These are phyloP conservation scores for Thermochaetoides dissita DNA, from an alignment of 2,329 filamentous ascomycete species.

Conservation along the genomic window DNA sequence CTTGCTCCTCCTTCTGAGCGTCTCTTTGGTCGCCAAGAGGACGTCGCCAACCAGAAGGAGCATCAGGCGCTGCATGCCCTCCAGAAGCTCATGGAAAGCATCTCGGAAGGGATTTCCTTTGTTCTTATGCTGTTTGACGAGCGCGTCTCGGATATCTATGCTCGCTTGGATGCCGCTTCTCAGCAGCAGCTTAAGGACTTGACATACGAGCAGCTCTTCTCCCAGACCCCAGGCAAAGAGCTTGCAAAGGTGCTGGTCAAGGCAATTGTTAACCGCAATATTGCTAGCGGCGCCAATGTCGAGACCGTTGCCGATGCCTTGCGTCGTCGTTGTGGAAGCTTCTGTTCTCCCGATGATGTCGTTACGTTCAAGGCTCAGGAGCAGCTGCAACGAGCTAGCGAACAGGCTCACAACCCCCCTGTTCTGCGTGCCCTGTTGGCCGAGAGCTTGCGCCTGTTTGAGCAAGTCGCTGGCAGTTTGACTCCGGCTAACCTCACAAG, in stretches of 20 bases:
- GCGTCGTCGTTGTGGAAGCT: conserved; percentile 81
- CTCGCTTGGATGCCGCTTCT: conserved; percentile 55
- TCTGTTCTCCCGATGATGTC: conserved; percentile 94
- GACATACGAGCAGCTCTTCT: conserved; percentile 81
- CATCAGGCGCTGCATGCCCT: conserved; percentile 83
- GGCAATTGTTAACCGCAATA: conserved; percentile 94
- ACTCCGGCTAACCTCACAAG: conserved; percentile 66
- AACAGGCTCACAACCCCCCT: conserved; percentile 62
- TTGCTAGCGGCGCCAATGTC: conserved; percentile 90
- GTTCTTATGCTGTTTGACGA: conserved; percentile 92
- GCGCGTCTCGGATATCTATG: conserved; percentile 74
- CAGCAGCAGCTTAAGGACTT: conserved; percentile 59
- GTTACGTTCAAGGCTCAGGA: conserved; percentile 98
- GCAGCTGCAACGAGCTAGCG: conserved; percentile 74
- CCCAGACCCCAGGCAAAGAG: conserved; percentile 63
- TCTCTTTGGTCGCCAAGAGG: conserved; percentile 71
- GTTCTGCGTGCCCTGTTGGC: conserved; percentile 66
- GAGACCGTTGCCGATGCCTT: conserved; percentile 95
- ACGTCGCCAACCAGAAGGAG: conserved; percentile 83
- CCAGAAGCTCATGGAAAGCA: conserved; percentile 71
- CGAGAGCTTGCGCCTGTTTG: conserved; percentile 77
- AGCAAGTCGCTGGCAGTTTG: conserved; percentile 73
- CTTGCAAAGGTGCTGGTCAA: conserved; percentile 91
- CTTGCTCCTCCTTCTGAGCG: conserved; percentile 77
- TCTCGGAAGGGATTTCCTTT: conserved; percentile 93